Conservation (phyloP, 768 basidiomycete genomes). For the Polyporus arcularius region DNA sequence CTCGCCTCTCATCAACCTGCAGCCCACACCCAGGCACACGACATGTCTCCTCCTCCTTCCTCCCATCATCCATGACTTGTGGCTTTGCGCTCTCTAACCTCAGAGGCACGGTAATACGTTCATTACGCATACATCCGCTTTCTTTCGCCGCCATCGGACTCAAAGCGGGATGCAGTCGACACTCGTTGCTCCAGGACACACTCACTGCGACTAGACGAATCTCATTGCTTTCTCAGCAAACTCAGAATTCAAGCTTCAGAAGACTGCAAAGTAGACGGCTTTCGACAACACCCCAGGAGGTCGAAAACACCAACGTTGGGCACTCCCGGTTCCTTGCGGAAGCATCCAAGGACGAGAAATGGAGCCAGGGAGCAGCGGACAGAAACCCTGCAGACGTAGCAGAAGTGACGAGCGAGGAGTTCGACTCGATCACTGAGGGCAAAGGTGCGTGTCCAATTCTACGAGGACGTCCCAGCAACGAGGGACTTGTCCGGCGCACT, state of each 20-base stretch:
- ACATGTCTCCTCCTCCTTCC: neutral
- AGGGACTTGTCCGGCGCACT: too few species aligned
- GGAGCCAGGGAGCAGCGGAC: slow-evolving; percentile 26
- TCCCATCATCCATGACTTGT: neutral
- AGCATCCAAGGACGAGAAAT: slow-evolving; percentile 36
- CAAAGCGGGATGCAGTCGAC: too few species aligned
- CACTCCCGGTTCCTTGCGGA: slow-evolving; percentile 49
- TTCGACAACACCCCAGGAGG: slow-evolving; percentile 10
- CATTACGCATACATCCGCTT: too few species aligned
- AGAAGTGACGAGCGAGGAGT: slow-evolving; percentile 22
- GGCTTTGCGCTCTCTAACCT: neutral
- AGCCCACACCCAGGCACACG: neutral
- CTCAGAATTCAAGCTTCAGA: too few species aligned
- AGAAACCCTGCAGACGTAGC: slow-evolving; percentile 6
- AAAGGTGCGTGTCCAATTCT: slow-evolving; percentile 35
- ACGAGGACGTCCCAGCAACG: too few species aligned
- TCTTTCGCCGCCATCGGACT: too few species aligned
- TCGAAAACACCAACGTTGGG: slow-evolving; percentile 39
- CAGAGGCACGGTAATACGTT: neutral
- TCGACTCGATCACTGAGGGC: slow-evolving; percentile 25
- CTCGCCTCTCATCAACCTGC: neutral
- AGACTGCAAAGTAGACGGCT: neutral
- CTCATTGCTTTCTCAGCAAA: too few species aligned
- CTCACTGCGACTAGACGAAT: neutral
- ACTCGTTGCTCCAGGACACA: too few species aligned